These are phyloP conservation scores for Paramecium caudatum DNA, from an alignment of 73 alveolate genomes.

Conservation along the genomic window DNA sequence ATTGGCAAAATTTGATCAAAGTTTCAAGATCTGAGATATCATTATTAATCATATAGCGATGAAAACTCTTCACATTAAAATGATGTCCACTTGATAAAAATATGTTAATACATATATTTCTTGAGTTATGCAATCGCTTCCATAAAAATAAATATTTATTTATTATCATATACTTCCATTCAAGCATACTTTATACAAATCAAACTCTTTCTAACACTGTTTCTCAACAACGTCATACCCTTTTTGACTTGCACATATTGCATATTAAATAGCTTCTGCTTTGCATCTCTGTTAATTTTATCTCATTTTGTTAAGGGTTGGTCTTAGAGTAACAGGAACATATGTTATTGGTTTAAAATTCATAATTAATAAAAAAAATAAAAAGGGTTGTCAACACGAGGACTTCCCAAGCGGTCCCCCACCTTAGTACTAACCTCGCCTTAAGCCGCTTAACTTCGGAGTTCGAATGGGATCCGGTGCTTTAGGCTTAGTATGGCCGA, in stretches of 20 bases:
- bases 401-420: slow-evolving; percentile 99
- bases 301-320: neutral
- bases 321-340: neutral
- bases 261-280: neutral
- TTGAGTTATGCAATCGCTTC: slow-evolving; percentile 63
- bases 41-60: slow-evolving; percentile 49
- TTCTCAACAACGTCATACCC: neutral
- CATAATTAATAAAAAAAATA: slow-evolving; percentile 40
- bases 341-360: neutral
- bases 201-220: neutral
- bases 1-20: slow-evolving; percentile 10
- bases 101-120: slow-evolving; percentile 30
- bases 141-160: slow-evolving; percentile 44
- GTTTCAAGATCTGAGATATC: slow-evolving; percentile 24
- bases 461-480: slow-evolving; percentile 99
- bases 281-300: neutral
- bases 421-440: slow-evolving; percentile 99
- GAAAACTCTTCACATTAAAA: slow-evolving; percentile 30
- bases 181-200: neutral
- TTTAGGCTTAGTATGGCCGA: slow-evolving; percentile 99
- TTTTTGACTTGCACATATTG: neutral
- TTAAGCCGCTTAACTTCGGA: slow-evolving; percentile 99
- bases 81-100: slow-evolving; percentile 43
- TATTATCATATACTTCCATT: neutral
- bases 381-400: slow-evolving; percentile 93